Evolutionary conservation across 2,329 filamentous ascomycete genomes (phyloP), one percentile per base, ranked within the genome.

Genomic region (Pleomassaria siparia): DNA sequence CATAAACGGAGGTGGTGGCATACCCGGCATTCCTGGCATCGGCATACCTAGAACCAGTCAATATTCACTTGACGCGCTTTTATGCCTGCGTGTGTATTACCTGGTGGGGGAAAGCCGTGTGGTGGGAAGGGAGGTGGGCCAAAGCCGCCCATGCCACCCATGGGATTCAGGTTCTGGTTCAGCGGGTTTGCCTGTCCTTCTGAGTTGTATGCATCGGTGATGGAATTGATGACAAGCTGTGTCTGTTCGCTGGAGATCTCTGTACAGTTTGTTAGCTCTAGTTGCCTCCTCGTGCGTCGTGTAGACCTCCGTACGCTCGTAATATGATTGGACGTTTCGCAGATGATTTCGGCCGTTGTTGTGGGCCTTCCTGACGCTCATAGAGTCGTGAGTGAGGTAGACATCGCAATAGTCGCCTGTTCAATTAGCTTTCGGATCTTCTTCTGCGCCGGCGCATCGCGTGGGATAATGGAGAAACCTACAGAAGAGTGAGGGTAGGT

Each of bases 231-330:
- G 62, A 99, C 94, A 41, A 88, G 94, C 75, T 99, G 94, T 50
- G 94, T 92, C 77, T 97, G 96, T 76, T 97, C 94, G 74, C 96
- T 92, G 40, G 92, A 94, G 71, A 99, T 97, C 77, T 97, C 89
- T 92, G 28, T 28, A 35, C 20, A 28, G 28, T 16, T 11, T 11
- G 33, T 26, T 53, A 42, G 50, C 42, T 37, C 20, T 20, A 21
- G 30, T 11, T 22, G 32, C 66, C 20, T 12, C 6, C 4, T 5
- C 21, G 7, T 12, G 10, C 7, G 28, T 16, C 21, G 11, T 22
- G 21, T 3, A 37, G 28, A 20, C 35, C n/a, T 37, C 15, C 80
- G 49, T 74, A 91, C 88, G 91, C 76, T 97, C 91, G 74, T 99
- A 99, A 77, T 99, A 99, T 70, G 96, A 91, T 63, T 96, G 87